Evolutionary conservation across 768 basidiomycete genomes (phyloP), one percentile per base, ranked within the genome.

Genomic region (Chalciporus chontae): DNA sequence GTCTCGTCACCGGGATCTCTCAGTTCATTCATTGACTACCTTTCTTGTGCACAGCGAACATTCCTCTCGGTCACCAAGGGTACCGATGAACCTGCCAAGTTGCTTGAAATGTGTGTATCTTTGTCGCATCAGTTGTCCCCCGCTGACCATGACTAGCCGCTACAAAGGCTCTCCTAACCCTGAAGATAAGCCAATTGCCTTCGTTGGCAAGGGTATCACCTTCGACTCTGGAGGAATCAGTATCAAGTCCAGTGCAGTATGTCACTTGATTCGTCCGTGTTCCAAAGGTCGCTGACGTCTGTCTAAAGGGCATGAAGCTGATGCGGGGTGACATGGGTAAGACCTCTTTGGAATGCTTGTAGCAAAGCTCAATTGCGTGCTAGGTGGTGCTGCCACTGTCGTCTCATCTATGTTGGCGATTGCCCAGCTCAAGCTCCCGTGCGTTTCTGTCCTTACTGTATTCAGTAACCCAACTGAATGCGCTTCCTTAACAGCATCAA

Each of bases 201-300:
- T 90, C 52, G 88, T 94, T 31, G 91, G 91, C 29, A 93, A 94
- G 65, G 91, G 91, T 52, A 84, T 94, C 63, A 92, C 90, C 14
- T 94, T 94, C 55, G 90, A 94, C 67, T 82, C 83, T 3, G 90
- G 90, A 74, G 90, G 90, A 57, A 92, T 92, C 67, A 87, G 85
- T 51, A 70, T 94, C 67, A 94, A 94, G 69, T 81, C 87, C n/a
- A 63, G 76, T 29, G 75, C 76, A 29, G 88, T 84, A 53, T 59
- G 80, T 74, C 7, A 5, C 38, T 40, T 45, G 44, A 38, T 17
- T 43, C 17, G 5, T 39, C 19, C 2, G 15, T 36, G 15, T n/a
- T 15, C 27, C 4, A 15, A 27, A 15, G 18, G 13, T 15, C 46
- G 13, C 51, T 45, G 11, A 13, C 45, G 47, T 14, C 40, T 47